Conservation (phyloP, 2,329 filamentous ascomycete genomes). For the Ophiostoma montium region DNA sequence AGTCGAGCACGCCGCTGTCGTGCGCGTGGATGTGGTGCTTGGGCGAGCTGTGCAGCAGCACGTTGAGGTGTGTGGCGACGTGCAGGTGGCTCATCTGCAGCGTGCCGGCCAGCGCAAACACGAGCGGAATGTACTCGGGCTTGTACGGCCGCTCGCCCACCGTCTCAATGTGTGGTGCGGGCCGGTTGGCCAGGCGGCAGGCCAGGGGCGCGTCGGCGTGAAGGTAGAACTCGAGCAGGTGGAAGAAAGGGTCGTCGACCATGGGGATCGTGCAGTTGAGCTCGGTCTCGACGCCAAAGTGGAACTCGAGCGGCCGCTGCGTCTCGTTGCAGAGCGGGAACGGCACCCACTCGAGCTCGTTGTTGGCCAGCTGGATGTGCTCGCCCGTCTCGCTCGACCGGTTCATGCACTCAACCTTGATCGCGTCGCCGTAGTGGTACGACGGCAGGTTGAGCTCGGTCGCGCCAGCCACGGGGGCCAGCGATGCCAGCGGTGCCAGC, state of each 20-base stretch:
- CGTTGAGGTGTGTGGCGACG: conserved; percentile 77
- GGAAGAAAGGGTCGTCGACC: conserved; percentile 68
- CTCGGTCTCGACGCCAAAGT: conserved; percentile 71
- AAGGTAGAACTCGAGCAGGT: conserved; percentile 91
- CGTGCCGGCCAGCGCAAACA: conserved; percentile 79
- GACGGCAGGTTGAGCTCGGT: conserved; percentile 37
- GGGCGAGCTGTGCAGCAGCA: conserved; percentile 60
- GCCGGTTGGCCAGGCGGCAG: conserved; percentile 75
- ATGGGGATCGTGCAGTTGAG: conserved; percentile 72
- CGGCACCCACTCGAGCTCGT: conserved; percentile 82
- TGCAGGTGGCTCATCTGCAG: conserved; percentile 83
- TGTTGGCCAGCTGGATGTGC: conserved; percentile 66
- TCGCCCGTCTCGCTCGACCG: conserved; percentile 69
- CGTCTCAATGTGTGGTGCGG: conserved; percentile 40
- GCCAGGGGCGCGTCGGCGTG: conserved; percentile 89
- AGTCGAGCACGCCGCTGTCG: conserved; percentile 70
- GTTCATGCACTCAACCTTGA: conserved; percentile 61
- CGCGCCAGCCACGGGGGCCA: conserved; percentile 15
- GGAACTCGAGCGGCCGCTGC: conserved; percentile 62
- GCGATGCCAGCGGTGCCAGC: not conserved
- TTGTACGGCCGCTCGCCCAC: conserved; percentile 35
- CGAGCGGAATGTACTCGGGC: conserved; percentile 63
- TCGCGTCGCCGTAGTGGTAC: conserved; percentile 52
- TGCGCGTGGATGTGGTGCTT: conserved; percentile 48
- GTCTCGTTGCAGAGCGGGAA: conserved; percentile 90